Evolutionary conservation across 2,329 filamentous ascomycete genomes (phyloP).

Genomic region (Diplodia scrobiculata): DNA sequence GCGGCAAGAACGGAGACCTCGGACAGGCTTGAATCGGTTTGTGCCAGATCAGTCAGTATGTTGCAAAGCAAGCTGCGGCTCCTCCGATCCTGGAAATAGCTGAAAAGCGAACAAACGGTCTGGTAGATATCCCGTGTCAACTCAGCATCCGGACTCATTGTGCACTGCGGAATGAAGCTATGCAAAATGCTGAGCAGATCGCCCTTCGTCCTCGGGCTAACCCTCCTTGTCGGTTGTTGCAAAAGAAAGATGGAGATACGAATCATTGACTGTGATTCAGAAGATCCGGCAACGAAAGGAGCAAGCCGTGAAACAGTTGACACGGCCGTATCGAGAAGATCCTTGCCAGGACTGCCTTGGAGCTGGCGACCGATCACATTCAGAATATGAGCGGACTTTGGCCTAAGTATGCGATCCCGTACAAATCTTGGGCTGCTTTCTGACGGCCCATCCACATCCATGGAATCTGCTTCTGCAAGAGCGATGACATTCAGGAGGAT

Average conservation of each 20-base stretch:
- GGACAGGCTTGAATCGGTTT: constrained; percentile 61
- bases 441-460: constrained; percentile 51
- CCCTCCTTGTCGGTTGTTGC: constrained; percentile 78
- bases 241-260: constrained; percentile 79
- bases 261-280: constrained; percentile 73
- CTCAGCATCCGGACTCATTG: constrained; percentile 58
- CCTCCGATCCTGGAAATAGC: constrained; percentile 80
- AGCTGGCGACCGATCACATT: constrained; percentile 54
- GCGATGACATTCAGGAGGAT: constrained; percentile 62
- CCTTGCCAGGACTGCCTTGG: constrained; percentile 65
- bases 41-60: constrained; percentile 71
- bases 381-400: constrained; percentile 69
- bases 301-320: constrained; percentile 71
- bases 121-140: constrained; percentile 69
- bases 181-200: constrained; percentile 78
- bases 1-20: constrained; percentile 70
- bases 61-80: constrained; percentile 74
- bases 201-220: constrained; percentile 81
- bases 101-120: constrained; percentile 78
- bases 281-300: constrained; percentile 50
- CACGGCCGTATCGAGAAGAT: constrained; percentile 77
- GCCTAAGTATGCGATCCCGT: constrained; percentile 63
- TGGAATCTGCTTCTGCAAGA: constrained; percentile 57
- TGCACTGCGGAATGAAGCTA: constrained; percentile 71
- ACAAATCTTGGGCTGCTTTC: constrained; percentile 36